These are phyloP conservation scores for Sarocladiaceae sp. DNA, from an alignment of 2,329 filamentous ascomycete species.

Conservation along the genomic window DNA sequence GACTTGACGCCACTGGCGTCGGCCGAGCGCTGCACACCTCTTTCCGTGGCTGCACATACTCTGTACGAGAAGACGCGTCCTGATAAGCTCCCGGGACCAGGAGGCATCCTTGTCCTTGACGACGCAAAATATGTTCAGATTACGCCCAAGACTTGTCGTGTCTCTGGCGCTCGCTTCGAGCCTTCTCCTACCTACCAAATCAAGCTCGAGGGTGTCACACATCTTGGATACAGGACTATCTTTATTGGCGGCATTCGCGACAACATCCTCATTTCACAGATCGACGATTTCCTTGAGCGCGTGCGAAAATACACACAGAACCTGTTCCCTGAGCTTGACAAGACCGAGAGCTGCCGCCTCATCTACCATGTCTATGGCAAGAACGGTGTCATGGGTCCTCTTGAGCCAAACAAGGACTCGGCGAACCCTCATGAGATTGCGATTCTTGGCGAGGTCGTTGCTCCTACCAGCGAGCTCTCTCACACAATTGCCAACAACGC, in stretches of 20 bases:
- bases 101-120: constrained; percentile 39
- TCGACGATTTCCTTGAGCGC: constrained; percentile 28
- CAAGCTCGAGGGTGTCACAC: constrained; percentile 43
- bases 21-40: constrained; percentile 36
- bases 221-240: constrained; percentile 38
- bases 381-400: constrained; percentile 27
- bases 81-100: constrained; percentile 43
- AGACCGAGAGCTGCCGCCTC: constrained; percentile 29
- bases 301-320: constrained; percentile 22
- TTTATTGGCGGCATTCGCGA: constrained; percentile 42
- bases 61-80: constrained; percentile 50
- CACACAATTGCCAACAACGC: constrained; percentile 35
- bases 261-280: constrained; percentile 39
- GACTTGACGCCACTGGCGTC: constrained; percentile 39
- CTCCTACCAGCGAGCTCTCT: constrained; percentile 36
- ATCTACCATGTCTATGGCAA: constrained; percentile 41
- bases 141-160: constrained; percentile 16
- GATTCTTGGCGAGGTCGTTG: constrained; percentile 40
- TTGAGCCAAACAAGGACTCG: constrained; percentile 19
- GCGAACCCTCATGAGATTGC: constrained; percentile 34
- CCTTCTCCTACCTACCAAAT: constrained; percentile 34
- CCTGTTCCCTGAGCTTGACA: constrained; percentile 17
- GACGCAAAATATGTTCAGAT: constrained; percentile 36
- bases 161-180: constrained; percentile 33
- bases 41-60: constrained; percentile 46